Percentiles rank a stretch among this genome's conserved stretches.
phyloP scores from a whole-genome alignment of 768 basidiomycete genomes.

The Boletus barrowsii region DNA sequence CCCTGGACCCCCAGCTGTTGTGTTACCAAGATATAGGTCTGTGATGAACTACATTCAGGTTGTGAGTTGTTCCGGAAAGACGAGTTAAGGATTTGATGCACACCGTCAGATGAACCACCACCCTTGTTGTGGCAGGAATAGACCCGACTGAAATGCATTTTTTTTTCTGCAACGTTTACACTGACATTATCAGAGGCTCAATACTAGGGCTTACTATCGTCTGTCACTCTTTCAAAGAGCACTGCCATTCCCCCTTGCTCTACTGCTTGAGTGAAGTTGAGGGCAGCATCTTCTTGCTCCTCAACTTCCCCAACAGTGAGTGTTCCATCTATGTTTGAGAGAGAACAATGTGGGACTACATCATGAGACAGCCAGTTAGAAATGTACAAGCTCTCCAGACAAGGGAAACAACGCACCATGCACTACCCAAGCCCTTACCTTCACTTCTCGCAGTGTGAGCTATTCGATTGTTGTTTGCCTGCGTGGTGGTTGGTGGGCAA shows the following conservation, averaged over 20 bases:
- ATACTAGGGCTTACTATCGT: conserved; percentile 46
- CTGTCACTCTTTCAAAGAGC: conserved; percentile 47
- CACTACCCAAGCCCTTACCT: conserved; percentile 38
- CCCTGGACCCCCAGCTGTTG: not conserved
- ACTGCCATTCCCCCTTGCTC: conserved; percentile 40
- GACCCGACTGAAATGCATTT: conserved; percentile 57
- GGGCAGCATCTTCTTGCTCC: conserved; percentile 43
- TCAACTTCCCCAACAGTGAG: conserved; percentile 44
- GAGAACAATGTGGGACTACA: conserved; percentile 41
- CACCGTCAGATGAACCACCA: conserved; percentile 44
- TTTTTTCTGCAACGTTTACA: not conserved
- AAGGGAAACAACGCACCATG: conserved; percentile 25
- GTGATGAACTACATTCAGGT: conserved; percentile 42
- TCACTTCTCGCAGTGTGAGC: conserved; percentile 43
- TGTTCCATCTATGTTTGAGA: conserved; percentile 42
- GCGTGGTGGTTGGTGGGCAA: conserved; percentile 29
- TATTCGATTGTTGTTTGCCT: conserved; percentile 23
- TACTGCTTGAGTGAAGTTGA: conserved; percentile 40
- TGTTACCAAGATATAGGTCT: not conserved
- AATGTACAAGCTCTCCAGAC: not conserved
- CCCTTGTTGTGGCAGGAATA: conserved; percentile 40
- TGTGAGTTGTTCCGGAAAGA: not conserved
- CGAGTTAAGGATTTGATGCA: conserved; percentile 7
- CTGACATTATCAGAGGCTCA: not conserved
- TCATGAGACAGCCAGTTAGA: not conserved